Base-by-base conservation (phyloP, 371 early-diverging fungal species). In the Mucor racemosus region DNA sequence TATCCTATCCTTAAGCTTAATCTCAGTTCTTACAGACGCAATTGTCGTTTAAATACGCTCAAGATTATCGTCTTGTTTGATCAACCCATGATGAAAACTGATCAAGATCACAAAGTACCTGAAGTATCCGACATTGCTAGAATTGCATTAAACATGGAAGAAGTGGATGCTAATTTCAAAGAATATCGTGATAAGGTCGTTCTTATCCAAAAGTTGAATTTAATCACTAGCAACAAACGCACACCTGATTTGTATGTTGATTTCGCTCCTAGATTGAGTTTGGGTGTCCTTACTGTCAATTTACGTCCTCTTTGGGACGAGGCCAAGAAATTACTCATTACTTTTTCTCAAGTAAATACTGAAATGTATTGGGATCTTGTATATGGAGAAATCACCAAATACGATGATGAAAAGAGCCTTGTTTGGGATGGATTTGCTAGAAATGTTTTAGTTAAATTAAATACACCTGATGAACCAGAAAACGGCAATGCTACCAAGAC, bases 241-340 rank as follows among this genome's bases (percentile, higher is more conserved):
- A 57, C 91, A 5, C 92, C 94, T 0, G 80, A 81, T 44, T 58
- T 90, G 34, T 92, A 90, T 83, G 68, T 68, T 38, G 84, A 88
- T 21, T 88, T 90, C 19, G 77, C 86, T 36, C 83, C 87, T 61
- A 84, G 83, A 40, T 72, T 91, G 34, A 76, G 84, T 50, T 67
- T 95, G 34, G 92, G 86, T 31, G 72, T 92, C 21, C 77, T 94
- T 21, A 87, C 91, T 10, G 83, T 92, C 68, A 92, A 93, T 67
- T 88, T 96, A 36, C 85, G 85, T 44, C 92, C 93, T 3, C 73
- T 96, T n/a, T 96, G 96, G 96, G 79, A 87, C 7, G 94, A 94
- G 61, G 91, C 89, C 9, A 88, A 78, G 14, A 81, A 86, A 40
- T 71, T 86, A 5, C 72, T 97, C 35, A 77, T 79, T 17, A 76